Conservation (phyloP, 805 yeast genomes). For the Hanseniaspora taiwanica region DNA sequence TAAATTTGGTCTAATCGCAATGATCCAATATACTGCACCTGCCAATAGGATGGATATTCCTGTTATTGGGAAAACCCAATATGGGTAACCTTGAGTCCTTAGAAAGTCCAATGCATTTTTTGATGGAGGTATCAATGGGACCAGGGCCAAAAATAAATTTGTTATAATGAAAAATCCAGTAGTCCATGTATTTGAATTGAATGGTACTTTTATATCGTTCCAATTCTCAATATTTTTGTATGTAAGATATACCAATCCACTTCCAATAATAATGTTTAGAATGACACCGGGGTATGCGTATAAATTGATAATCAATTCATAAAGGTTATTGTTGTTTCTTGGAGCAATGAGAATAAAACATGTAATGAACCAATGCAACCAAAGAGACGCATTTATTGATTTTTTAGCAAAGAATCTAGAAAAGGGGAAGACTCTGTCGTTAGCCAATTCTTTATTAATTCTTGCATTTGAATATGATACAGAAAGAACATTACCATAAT, state of each 20-base stretch:
- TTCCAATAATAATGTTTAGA: constrained; percentile 50
- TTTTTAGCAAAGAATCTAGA: constrained; percentile 56
- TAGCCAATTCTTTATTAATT: constrained; percentile 65
- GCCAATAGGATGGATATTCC: constrained; percentile 32
- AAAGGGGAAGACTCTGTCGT: constrained; percentile 72
- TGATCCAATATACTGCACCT: constrained; percentile 31
- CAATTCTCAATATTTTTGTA: constrained; percentile 33
- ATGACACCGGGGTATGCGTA: constrained; percentile 74
- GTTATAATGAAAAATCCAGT: constrained; percentile 30
- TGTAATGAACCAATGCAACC: constrained; percentile 58
- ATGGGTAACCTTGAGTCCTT: constrained; percentile 30
- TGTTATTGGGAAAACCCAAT: constrained; percentile 44
- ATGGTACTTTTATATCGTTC: constrained; percentile 18
- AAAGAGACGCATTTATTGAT: constrained; percentile 59
- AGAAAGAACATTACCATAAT: constrained; percentile 71
- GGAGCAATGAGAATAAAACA: constrained; percentile 64
- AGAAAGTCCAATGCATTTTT: constrained; percentile 36
- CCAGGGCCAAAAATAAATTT: constrained; percentile 37
- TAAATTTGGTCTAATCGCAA: neutral
- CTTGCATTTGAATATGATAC: constrained; percentile 77
- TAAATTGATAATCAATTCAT: constrained; percentile 65
- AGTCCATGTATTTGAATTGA: constrained; percentile 18
- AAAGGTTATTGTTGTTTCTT: constrained; percentile 82
- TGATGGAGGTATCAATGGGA: constrained; percentile 44
- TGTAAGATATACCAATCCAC: constrained; percentile 40